A percentile compares a stretch with the other conserved stretches of the same genome.
phyloP scores from a whole-genome alignment of 495 filamentous ascomycete genomes.

The Jackrogersella minutella region DNA sequence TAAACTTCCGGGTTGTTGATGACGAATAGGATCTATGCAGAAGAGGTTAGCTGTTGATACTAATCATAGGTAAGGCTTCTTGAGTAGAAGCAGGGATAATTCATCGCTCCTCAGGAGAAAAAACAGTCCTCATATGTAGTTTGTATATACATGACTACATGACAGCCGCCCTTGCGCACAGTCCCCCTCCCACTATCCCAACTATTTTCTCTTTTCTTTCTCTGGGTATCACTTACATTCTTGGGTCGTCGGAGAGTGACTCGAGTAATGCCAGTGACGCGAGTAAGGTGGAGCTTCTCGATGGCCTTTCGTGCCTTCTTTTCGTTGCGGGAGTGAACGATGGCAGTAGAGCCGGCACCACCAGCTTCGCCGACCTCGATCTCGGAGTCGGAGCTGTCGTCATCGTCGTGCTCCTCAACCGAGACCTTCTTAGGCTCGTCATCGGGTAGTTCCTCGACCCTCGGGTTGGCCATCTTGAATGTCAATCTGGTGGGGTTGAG shows the following conservation, averaged over 20 bases:
- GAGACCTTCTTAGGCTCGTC: slow-evolving; percentile 83
- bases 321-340: slow-evolving; percentile 97
- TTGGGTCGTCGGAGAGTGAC: slow-evolving; percentile 97
- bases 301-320: slow-evolving; percentile 99
- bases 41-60: slow-evolving; percentile 37
- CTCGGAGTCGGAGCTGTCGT: slow-evolving; percentile 77
- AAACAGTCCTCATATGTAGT: neutral
- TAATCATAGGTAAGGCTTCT: neutral
- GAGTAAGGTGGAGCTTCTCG: slow-evolving; percentile 95
- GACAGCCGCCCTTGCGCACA: no score
- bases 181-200: neutral
- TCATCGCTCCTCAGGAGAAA: neutral
- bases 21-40: slow-evolving; percentile 90
- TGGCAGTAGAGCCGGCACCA: slow-evolving; percentile 84
- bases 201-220: neutral
- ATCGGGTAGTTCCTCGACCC: slow-evolving; percentile 96
- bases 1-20: slow-evolving; percentile 99
- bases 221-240: slow-evolving; percentile 73
- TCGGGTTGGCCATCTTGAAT: slow-evolving; percentile 90
- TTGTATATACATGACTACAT: no score
- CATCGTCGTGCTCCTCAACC: slow-evolving; percentile 79
- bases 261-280: slow-evolving; percentile 94
- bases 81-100: neutral
- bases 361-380: slow-evolving; percentile 71
- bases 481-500: slow-evolving; percentile 29